These are phyloP conservation scores for Elsinoe perseae DNA, from an alignment of 2,329 filamentous ascomycete genomes.

Conservation along the genomic window DNA sequence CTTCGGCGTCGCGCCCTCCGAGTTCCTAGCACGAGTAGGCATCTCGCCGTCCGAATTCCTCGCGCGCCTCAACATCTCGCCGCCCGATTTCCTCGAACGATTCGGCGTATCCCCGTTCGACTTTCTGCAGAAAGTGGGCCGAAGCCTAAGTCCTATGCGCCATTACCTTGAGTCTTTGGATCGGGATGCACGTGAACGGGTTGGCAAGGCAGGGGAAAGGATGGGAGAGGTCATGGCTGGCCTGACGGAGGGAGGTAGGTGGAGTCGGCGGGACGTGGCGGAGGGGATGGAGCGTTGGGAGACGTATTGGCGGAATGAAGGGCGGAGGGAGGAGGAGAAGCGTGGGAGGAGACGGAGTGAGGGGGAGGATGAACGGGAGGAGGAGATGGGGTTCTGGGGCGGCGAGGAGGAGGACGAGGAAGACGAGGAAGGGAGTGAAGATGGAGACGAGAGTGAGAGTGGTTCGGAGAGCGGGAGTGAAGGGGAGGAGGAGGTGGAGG, in stretches of 20 bases:
- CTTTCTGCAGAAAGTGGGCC: constrained; percentile 39
- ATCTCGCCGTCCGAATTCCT: constrained; percentile 9
- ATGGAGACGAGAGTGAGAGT: constrained; percentile 15
- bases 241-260: constrained; percentile 3
- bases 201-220: constrained; percentile 23
- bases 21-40: constrained; percentile 7
- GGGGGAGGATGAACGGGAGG: not conserved
- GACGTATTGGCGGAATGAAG: constrained; percentile 4
- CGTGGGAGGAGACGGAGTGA: not conserved
- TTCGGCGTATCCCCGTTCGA: constrained; percentile 36
- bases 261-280: constrained; percentile 5
- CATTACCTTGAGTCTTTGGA: constrained; percentile 33
- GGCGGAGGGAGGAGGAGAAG: not conserved
- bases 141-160: constrained; percentile 39
- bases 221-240: constrained; percentile 35
- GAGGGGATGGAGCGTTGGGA: constrained; percentile 15
- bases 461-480: constrained; percentile 17
- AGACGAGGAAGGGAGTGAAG: constrained; percentile 16
- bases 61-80: constrained; percentile 12
- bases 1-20: constrained; percentile 11
- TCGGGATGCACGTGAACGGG: not conserved
- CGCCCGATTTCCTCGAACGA: constrained; percentile 14
- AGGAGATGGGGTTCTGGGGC: constrained; percentile 19
- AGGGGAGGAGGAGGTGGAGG: constrained; percentile 28
- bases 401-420: constrained; percentile 13